Percentiles rank a stretch among this genome's conserved stretches.
These are phyloP conservation scores for Clitopilus passeckerianus DNA, from an alignment of 768 basidiomycete genomes.

Conservation along the genomic window DNA sequence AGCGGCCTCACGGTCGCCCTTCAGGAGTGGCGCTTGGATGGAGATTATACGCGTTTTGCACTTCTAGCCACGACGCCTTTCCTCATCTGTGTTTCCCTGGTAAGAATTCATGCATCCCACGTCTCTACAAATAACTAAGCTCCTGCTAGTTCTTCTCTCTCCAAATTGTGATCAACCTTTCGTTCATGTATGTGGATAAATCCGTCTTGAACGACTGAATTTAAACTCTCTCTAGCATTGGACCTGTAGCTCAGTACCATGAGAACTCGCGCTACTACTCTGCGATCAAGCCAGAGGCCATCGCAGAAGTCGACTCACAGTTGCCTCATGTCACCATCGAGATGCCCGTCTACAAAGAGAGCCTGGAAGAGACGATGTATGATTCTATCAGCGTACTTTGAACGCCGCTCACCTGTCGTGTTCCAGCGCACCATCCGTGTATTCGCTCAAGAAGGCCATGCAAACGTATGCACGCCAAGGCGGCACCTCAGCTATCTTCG, in stretches of 20 bases:
- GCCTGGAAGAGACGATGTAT: constrained; percentile 76
- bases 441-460: constrained; percentile 80
- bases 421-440: constrained; percentile 64
- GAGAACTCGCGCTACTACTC: constrained; percentile 85
- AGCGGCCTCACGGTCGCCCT: constrained; percentile 56
- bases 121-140: not conserved
- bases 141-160: constrained; percentile 64
- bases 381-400: constrained; percentile 18
- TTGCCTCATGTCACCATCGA: constrained; percentile 78
- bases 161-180: constrained; percentile 60
- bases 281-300: constrained; percentile 55
- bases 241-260: constrained; percentile 82
- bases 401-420: not conserved
- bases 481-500: constrained; percentile 71
- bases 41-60: constrained; percentile 55
- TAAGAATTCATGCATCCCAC: constrained; percentile 24
- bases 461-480: constrained; percentile 92
- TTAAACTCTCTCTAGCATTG: constrained; percentile 42
- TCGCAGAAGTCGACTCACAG: constrained; percentile 55
- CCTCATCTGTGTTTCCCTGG: constrained; percentile 71
- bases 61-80: constrained; percentile 65
- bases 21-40: constrained; percentile 66
- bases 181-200: constrained; percentile 52
- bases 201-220: not conserved
- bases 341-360: constrained; percentile 88